Base-by-base conservation (phyloP, 2,329 filamentous ascomycete genomes). In the Ophioceras dolichostomum region DNA sequence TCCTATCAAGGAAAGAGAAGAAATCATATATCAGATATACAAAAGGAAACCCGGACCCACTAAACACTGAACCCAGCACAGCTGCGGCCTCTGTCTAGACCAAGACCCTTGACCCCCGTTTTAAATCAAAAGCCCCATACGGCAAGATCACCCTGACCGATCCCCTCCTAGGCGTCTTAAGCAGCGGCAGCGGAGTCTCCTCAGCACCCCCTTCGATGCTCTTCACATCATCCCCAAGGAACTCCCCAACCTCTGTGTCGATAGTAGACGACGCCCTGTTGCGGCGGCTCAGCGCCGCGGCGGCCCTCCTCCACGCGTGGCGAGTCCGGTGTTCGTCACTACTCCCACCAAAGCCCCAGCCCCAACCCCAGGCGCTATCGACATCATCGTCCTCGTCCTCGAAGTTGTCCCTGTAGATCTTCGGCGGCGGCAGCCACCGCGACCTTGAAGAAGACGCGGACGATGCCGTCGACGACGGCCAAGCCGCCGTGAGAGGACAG, bases 21-120 rank as follows among this genome's bases (percentile, higher is more conserved):
- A 32, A 37, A 34, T 22, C 16, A 28, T 24, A 24, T 34, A 34
- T 39, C 20, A n/a, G n/a, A n/a, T n/a, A n/a, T n/a, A n/a, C n/a
- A n/a, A n/a, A n/a, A n/a, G n/a, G n/a, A n/a, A n/a, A n/a, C n/a
- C n/a, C n/a, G n/a, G n/a, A n/a, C n/a, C n/a, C n/a, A n/a, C n/a
- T n/a, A n/a, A n/a, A n/a, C n/a, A n/a, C n/a, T n/a, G 13, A 42
- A 40, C 34, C 36, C 39, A 43, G 43, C 43, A 41, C 41, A 39
- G 43, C 39, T 41, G 41, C 32, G 7, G n/a, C 10, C n/a, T 20
- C n/a, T 20, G 17, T n/a, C 29, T 19, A 32, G 35, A 32, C 26
- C 35, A 37, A 32, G 16, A 32, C 35, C 16, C 35, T 37, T 16
- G 35, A 37, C 29, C 35, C 35, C 19, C 29, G 31, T 19, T 21